phyloP scores from a whole-genome alignment of 2,329 filamentous ascomycete species.

The Arthrobotrys entomopaga region DNA sequence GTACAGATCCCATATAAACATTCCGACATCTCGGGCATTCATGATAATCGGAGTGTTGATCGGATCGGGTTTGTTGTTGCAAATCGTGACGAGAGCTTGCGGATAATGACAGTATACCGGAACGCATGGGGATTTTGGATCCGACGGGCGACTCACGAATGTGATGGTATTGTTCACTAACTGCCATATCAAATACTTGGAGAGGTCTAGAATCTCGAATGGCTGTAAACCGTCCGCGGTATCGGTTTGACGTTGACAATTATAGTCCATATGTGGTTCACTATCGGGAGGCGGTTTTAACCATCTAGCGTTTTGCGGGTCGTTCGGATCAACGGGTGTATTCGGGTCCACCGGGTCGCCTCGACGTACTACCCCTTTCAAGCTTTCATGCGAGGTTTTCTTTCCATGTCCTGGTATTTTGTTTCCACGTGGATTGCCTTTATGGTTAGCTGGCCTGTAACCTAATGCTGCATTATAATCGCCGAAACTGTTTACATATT shows the following conservation, averaged over 20 bases:
- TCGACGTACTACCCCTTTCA: too few relatives aligned
- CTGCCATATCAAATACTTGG: constrained; percentile 40
- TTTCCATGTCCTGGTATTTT: not conserved
- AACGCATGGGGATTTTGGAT: constrained; percentile 19
- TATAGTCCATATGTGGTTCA: constrained; percentile 2
- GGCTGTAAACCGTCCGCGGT: not conserved
- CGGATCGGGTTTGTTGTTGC: constrained; percentile 17
- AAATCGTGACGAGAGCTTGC: constrained; percentile 16
- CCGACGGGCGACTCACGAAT: constrained; percentile 9
- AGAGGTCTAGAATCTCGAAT: constrained; percentile 3
- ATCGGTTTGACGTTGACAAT: not conserved
- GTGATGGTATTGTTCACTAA: constrained; percentile 15
- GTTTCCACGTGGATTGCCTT: not conserved
- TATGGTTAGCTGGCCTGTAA: not conserved
- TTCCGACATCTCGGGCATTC: constrained; percentile 15
- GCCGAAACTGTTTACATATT: not conserved
- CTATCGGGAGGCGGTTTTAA: not conserved
- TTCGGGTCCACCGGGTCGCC: not conserved
- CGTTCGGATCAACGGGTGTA: not conserved
- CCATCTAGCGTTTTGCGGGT: constrained; percentile 6
- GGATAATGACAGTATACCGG: constrained; percentile 39
- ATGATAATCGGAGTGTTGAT: constrained; percentile 7
- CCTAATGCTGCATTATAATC: constrained; percentile 1
- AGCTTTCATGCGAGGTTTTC: too few relatives aligned
- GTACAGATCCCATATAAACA: constrained; percentile 32